These are phyloP conservation scores for Rhododendron ovatum DNA, from an alignment of 148 eudicot genomes.

Conservation along the genomic window DNA sequence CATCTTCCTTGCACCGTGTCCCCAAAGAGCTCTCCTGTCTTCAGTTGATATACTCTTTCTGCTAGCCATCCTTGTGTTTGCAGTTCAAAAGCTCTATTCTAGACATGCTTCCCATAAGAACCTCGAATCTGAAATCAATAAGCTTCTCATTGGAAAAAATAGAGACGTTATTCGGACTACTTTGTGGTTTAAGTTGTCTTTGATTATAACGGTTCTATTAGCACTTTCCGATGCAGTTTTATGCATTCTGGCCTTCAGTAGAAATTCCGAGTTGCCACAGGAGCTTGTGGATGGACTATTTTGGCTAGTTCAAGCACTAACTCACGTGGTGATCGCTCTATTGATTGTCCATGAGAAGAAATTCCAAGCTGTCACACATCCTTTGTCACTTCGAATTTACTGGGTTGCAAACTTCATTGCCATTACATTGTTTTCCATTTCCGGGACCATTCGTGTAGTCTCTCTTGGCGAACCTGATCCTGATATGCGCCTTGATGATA, in stretches of 20 bases:
- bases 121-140: slow-evolving; percentile 19
- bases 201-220: slow-evolving; percentile 32
- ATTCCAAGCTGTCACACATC: slow-evolving; percentile 51
- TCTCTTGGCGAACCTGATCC: slow-evolving; percentile 19
- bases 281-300: slow-evolving; percentile 51
- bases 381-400: slow-evolving; percentile 47
- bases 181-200: slow-evolving; percentile 52
- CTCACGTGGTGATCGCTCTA: slow-evolving; percentile 43
- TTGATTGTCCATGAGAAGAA: slow-evolving; percentile 61
- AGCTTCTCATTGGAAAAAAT: slow-evolving; percentile 21
- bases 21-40: slow-evolving; percentile 63
- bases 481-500: slow-evolving; percentile 45
- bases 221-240: slow-evolving; percentile 32
- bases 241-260: slow-evolving; percentile 36
- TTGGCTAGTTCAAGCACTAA: slow-evolving; percentile 60
- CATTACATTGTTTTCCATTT: slow-evolving; percentile 39
- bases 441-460: slow-evolving; percentile 44
- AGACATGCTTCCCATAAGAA: slow-evolving; percentile 28
- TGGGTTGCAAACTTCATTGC: slow-evolving; percentile 50
- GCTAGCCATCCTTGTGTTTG: slow-evolving; percentile 37
- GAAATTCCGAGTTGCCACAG: slow-evolving; percentile 30
- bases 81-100: slow-evolving; percentile 37
- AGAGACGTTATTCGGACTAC: slow-evolving; percentile 22
- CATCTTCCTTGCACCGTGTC: slow-evolving; percentile 79
- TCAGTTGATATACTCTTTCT: slow-evolving; percentile 56